Percentiles rank a stretch among this genome's conserved stretches.
phyloP scores from a whole-genome alignment of 345 rosid species.

The Limnanthes douglasii region DNA sequence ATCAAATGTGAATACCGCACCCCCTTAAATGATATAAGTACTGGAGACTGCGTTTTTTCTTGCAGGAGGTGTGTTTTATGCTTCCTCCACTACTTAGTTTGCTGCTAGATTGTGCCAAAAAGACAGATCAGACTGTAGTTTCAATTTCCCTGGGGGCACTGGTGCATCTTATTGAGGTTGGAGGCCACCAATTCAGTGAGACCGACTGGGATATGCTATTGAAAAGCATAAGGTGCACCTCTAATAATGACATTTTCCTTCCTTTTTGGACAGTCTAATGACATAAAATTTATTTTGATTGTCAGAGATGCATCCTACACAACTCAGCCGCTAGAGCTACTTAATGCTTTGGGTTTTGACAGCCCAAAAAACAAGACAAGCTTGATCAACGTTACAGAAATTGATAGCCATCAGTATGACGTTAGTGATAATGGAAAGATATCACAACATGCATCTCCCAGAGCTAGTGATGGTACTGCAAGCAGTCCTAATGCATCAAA shows the following conservation, averaged over 20 bases:
- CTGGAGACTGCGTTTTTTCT: constrained; percentile 7
- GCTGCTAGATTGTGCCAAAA: constrained; percentile 95
- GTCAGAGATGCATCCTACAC: constrained; percentile 90
- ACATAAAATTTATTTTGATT: constrained; percentile 11
- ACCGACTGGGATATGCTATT: constrained; percentile 90
- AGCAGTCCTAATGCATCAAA: constrained; percentile 11
- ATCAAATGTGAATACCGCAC: too few relatives aligned
- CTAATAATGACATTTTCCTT: constrained; percentile 2
- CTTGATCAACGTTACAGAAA: constrained; percentile 31
- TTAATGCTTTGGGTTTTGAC: constrained; percentile 60
- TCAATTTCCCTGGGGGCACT: constrained; percentile 93
- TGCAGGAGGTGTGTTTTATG: constrained; percentile 97
- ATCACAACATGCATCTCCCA: constrained; percentile 21
- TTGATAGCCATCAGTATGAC: constrained; percentile 20
- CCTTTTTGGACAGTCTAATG: constrained; percentile 1
- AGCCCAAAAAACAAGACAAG: constrained; percentile 19
- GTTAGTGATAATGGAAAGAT: constrained; percentile 16
- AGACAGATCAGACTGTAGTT: constrained; percentile 92
- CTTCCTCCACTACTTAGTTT: constrained; percentile 85
- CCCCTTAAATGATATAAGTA: too few relatives aligned
- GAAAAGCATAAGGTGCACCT: constrained; percentile 83
- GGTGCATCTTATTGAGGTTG: constrained; percentile 96
- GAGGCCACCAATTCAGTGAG: constrained; percentile 96
- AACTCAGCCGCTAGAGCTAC: constrained; percentile 94
- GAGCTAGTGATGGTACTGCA: constrained; percentile 17